Evolutionary conservation across 2,329 filamentous ascomycete species (phyloP), one percentile per base, ranked within the genome.

Genomic region (Lasiodiplodia sp.): DNA sequence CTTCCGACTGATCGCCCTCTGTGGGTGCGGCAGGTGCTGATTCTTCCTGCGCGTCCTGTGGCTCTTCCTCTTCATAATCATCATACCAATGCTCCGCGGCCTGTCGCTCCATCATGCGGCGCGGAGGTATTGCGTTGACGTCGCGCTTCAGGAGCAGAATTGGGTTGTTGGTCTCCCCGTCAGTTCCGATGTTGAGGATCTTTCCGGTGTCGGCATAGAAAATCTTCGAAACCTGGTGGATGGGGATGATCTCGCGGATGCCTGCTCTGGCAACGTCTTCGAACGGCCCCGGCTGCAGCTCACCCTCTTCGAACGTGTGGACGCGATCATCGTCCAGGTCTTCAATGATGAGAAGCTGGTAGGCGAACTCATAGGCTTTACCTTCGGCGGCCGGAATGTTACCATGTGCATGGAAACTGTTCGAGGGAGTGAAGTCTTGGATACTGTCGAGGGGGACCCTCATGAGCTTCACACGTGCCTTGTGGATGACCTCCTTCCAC

Each of bases 401-500:
- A 11, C 37, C 63, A n/a, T 51, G 40, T 7, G 49, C 23, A 28
- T 34, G 63, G 6, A 37, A 38, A 69, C 68, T 31, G 44, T 44
- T 53, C 0, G 71, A 70, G 5, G 37, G 1, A 25, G 67, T n/a
- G 69, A 76, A 83, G 76, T 85, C 79, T 70, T 88, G 86, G 0
- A 86, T 78, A 49, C 84, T 76, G 52, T 86, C 83, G 38, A 91
- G 80, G 0, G 89, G 91, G 0, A 92, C 87, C 58, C 94, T 87
- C 73, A 91, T 86, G 12, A 99, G 84, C 69, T 94, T 93, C 14
- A 97, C 89, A 49, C 90, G 88, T 21, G 94, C 92, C 78, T 98
- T 99, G 82, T 98, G 94, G 70, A 97, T 90, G 51, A 97, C 94
- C 78, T 99, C 95, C 77, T 98, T 96, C 96, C 96, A 98, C 0